Evolutionary conservation across 2,329 filamentous ascomycete species (phyloP).

Genomic region (Biscogniauxia sp.): DNA sequence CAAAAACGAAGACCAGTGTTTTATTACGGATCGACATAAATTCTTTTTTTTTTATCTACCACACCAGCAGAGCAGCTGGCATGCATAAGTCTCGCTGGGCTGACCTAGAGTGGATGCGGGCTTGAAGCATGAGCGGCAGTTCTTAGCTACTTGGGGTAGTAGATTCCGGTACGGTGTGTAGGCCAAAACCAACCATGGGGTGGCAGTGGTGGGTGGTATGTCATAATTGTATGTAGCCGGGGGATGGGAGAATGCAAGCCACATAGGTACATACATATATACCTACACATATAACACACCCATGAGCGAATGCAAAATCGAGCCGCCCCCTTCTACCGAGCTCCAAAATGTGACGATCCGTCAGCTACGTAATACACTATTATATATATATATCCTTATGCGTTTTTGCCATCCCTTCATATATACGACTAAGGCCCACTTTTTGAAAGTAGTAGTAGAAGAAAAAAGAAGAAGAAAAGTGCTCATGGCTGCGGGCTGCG

Average conservation of each 20-base stretch:
- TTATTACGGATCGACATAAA: not conserved
- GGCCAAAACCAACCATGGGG: not conserved
- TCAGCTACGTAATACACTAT: not conserved
- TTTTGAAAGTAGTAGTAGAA: not conserved
- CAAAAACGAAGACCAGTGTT: not conserved
- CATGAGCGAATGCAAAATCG: not conserved
- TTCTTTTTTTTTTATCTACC: too few relatives aligned
- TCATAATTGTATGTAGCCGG: too few relatives aligned
- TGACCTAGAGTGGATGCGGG: not conserved
- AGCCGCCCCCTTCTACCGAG: not conserved
- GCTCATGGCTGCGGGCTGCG: not conserved
- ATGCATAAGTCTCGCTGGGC: not conserved
- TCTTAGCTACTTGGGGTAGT: not conserved
- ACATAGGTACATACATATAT: not conserved
- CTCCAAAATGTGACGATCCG: not conserved
- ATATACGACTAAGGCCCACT: too few relatives aligned
- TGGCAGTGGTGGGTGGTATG: too few relatives aligned
- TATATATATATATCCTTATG: too few relatives aligned
- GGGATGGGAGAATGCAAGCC: not conserved
- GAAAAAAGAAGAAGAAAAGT: not conserved
- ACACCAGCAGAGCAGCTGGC: not conserved
- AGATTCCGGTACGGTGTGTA: not conserved
- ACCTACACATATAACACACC: too few relatives aligned
- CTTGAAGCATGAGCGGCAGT: not conserved
- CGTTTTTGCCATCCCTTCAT: too few relatives aligned